Base-by-base conservation (phyloP, 805 yeast genomes). In the Lipomyces anomalus region DNA sequence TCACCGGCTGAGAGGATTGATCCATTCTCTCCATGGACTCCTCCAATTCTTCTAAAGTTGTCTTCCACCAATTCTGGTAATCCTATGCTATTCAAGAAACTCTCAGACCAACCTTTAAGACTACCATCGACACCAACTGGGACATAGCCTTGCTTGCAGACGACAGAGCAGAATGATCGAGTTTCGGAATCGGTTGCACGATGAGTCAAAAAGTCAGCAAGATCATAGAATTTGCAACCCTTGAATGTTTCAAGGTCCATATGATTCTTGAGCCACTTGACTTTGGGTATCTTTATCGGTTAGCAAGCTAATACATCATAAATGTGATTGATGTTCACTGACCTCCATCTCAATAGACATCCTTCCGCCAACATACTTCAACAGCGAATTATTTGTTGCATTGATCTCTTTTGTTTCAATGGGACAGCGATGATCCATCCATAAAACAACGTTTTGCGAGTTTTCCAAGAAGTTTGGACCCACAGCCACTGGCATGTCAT, bases 281-380 rank as follows among this genome's bases (percentile, higher is more conserved):
- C 88, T 67, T 92, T 92, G 50, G 98, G 98, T 55, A 92, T 73
- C 30, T n/a, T n/a, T n/a, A n/a, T n/a, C n/a, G n/a, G n/a, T n/a
- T n/a, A n/a, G n/a, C n/a, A n/a, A n/a, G n/a, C n/a, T n/a, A n/a
- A n/a, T n/a, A n/a, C n/a, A n/a, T n/a, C n/a, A n/a, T n/a, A n/a
- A n/a, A n/a, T n/a, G n/a, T n/a, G n/a, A n/a, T n/a, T n/a, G n/a
- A n/a, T n/a, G n/a, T n/a, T n/a, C n/a, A n/a, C n/a, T n/a, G n/a
- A n/a, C n/a, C 63, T 92, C 97, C 97, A 92, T 92, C 66, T 90
- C 98, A 60, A 92, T 84, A 41, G 97, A 88, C 97, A 92, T 90
- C 58, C 80, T 82, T 17, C 97, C 97, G 48, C 98, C 98, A 17
- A 92, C 97, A 63, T 86, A 92, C 63, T 85, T 83, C 60, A 92